Percentiles rank a stretch among this genome's conserved stretches.
Evolutionary conservation across 192 early-diverging fungal species (phyloP).

Genomic region (Umbelopsis isabellina): DNA sequence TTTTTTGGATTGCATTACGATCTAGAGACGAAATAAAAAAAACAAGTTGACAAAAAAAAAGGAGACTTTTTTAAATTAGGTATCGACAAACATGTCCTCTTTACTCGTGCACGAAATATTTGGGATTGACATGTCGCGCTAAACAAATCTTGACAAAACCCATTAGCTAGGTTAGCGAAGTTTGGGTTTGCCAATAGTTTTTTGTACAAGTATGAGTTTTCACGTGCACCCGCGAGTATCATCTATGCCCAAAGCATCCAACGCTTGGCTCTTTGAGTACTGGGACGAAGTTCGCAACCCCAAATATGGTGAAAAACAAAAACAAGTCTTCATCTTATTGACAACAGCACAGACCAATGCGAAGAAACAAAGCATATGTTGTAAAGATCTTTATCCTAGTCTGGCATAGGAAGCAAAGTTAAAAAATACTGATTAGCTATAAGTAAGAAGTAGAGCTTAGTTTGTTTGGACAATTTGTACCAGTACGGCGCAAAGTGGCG

Average conservation of each 20-base stretch:
- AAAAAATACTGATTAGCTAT: too few relatives aligned
- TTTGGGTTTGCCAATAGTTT: background rate
- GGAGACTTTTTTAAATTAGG: background rate
- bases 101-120: background rate
- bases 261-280: slow-evolving; percentile 5
- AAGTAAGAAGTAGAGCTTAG: too few relatives aligned
- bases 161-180: background rate
- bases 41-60: background rate
- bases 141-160: background rate
- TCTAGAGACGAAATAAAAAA: background rate
- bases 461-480: too few relatives aligned
- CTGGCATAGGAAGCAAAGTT: background rate
- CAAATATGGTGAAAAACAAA: slow-evolving; percentile 16
- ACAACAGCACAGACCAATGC: slow-evolving; percentile 19
- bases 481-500: too few relatives aligned
- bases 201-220: background rate
- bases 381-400: slow-evolving; percentile 14
- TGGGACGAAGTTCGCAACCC: background rate
- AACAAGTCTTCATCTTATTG: background rate
- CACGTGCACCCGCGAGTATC: background rate
- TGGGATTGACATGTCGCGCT: background rate
- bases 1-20: background rate
- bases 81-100: too few relatives aligned
- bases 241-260: background rate
- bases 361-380: background rate